phyloP scores from a whole-genome alignment of 106 monocot genomes.

The Dendrobium chrysotoxum region DNA sequence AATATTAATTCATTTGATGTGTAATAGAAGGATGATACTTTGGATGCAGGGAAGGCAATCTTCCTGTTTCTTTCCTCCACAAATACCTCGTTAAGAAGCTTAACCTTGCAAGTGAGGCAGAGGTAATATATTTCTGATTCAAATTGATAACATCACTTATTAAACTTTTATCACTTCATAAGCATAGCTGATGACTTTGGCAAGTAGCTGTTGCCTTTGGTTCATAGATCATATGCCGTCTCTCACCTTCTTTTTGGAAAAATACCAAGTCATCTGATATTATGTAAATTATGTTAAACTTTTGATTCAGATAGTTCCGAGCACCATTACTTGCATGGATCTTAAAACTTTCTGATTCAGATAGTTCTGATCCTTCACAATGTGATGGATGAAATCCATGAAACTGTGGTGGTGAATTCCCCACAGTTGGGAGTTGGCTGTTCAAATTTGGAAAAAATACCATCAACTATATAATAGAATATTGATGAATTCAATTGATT shows the following conservation, averaged over 20 bases:
- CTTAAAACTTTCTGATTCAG: not conserved
- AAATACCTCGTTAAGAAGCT: constrained; percentile 38
- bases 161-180: not conserved
- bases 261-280: not conserved
- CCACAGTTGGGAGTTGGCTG: not conserved
- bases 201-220: too few species aligned
- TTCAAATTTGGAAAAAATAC: not conserved
- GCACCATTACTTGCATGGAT: too few species aligned
- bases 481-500: not conserved
- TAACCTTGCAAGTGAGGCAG: constrained; percentile 37
- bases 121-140: constrained; percentile 22
- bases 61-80: constrained; percentile 38
- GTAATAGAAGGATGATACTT: constrained; percentile 1
- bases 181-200: not conserved
- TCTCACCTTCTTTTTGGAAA: not conserved
- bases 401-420: not conserved
- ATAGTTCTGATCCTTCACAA: not conserved
- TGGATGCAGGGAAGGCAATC: constrained; percentile 30
- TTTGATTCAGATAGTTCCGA: too few species aligned
- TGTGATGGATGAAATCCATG: not conserved
- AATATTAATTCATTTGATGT: not conserved
- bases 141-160: not conserved
- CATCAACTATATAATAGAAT: not conserved
- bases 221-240: not conserved
- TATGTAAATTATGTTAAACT: not conserved